phyloP scores from a whole-genome alignment of 2,329 filamentous ascomycete genomes.

The Talaromyces sp. region DNA sequence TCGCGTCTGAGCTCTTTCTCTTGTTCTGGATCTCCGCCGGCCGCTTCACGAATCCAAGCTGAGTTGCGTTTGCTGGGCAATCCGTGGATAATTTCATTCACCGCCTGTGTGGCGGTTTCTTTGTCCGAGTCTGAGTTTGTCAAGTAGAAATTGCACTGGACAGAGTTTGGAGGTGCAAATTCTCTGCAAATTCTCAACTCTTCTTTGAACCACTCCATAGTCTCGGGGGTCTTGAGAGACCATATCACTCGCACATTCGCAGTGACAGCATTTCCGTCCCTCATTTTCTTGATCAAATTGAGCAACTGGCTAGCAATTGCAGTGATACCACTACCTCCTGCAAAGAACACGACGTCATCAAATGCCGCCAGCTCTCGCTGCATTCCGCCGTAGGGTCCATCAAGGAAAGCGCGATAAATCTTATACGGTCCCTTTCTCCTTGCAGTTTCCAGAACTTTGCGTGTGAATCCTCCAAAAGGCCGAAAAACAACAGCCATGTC shows the following conservation, averaged over 20 bases:
- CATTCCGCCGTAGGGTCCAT: slow-evolving; percentile 95
- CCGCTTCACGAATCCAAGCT: slow-evolving; percentile 73
- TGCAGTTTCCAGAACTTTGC: slow-evolving; percentile 73
- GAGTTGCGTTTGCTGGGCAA: slow-evolving; percentile 85
- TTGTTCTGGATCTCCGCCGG: slow-evolving; percentile 68
- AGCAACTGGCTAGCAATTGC: slow-evolving; percentile 86
- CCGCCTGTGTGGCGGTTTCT: slow-evolving; percentile 41
- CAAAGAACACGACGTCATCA: slow-evolving; percentile 87
- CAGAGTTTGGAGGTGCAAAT: slow-evolving; percentile 77
- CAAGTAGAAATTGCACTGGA: slow-evolving; percentile 92
- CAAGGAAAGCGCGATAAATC: slow-evolving; percentile 85
- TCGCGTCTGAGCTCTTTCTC: slow-evolving; percentile 75
- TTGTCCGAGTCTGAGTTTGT: slow-evolving; percentile 59
- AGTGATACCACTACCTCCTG: slow-evolving; percentile 90
- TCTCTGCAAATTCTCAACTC: slow-evolving; percentile 89
- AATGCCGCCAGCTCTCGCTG: slow-evolving; percentile 83
- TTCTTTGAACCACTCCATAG: slow-evolving; percentile 97
- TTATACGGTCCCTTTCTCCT: slow-evolving; percentile 83
- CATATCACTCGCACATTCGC: slow-evolving; percentile 89
- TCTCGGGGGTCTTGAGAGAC: slow-evolving; percentile 83
- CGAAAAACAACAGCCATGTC: slow-evolving; percentile 90
- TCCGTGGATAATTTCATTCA: slow-evolving; percentile 80
- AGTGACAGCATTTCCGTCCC: slow-evolving; percentile 88
- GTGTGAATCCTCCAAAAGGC: slow-evolving; percentile 85
- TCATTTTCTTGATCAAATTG: slow-evolving; percentile 93